These are phyloP conservation scores for Candida vartiovaarae DNA, from an alignment of 805 yeast species.

Conservation along the genomic window DNA sequence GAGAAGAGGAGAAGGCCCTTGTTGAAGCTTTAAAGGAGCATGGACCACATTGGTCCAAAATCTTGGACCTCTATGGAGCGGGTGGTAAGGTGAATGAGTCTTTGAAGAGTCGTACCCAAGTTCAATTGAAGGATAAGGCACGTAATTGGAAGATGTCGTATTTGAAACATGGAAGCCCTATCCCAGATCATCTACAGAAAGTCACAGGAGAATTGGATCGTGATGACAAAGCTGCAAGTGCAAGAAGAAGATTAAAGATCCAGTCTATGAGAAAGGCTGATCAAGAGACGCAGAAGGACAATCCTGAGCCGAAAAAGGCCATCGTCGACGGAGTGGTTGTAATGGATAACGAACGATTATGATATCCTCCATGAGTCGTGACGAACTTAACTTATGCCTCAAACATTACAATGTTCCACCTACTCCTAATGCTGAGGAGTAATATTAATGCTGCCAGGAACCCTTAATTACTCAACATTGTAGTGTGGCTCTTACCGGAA, in stretches of 20 bases:
- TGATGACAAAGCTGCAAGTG: conserved; percentile 35
- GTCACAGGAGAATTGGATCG: conserved; percentile 84
- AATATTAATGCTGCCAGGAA: too few species aligned
- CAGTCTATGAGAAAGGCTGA: conserved; percentile 5
- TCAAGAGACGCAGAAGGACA: background rate
- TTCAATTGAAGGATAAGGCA: conserved; percentile 93
- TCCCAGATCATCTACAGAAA: conserved; percentile 72
- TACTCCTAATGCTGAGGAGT: too few species aligned
- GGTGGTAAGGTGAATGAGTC: conserved; percentile 85
- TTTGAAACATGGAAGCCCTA: conserved; percentile 62
- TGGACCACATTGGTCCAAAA: conserved; percentile 94
- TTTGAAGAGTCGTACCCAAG: conserved; percentile 80
- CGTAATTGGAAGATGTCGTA: conserved; percentile 91
- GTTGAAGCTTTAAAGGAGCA: conserved; percentile 67
- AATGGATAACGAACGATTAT: too few species aligned
- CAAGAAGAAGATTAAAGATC: conserved; percentile 19
- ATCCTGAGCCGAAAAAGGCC: too few species aligned
- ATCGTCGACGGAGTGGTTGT: too few species aligned
- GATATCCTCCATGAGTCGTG: too few species aligned
- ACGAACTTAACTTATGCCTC: too few species aligned
- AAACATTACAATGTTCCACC: too few species aligned
- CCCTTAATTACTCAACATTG: too few species aligned
- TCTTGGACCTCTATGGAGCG: conserved; percentile 84
- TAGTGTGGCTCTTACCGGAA: too few species aligned
- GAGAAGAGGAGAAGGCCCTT: conserved; percentile 81